Evolutionary conservation across 2,329 filamentous ascomycete species (phyloP).

Genomic region (Trichoderma asperellum): DNA sequence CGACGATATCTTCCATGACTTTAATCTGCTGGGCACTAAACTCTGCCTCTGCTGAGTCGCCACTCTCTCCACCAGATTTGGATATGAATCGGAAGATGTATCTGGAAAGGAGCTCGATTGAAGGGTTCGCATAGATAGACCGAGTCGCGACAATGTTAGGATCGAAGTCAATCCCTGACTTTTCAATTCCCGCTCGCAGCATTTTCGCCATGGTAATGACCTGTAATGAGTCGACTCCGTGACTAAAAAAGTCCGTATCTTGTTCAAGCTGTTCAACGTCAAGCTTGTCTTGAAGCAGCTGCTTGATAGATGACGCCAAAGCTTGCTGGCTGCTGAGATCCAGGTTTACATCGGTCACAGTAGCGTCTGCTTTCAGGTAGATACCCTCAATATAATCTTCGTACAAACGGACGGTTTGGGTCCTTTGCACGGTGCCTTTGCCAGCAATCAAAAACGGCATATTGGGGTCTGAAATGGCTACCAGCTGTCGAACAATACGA

Average conservation of each 20-base stretch:
- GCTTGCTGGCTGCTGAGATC: not conserved
- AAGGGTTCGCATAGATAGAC: not conserved
- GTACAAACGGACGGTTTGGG: conserved; percentile 2
- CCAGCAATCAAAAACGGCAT: conserved; percentile 50
- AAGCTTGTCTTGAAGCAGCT: not conserved
- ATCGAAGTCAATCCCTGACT: not conserved
- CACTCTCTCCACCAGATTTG: not conserved
- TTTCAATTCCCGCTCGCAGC: not conserved
- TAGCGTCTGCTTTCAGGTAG: not conserved
- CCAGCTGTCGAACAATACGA: conserved; percentile 47
- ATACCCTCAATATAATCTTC: not conserved
- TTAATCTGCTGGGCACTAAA: not conserved
- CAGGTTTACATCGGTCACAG: not conserved
- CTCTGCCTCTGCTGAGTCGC: not conserved
- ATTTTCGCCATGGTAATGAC: not conserved
- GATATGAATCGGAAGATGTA: not conserved
- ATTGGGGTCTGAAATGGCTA: conserved; percentile 44
- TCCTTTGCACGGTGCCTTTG: conserved; percentile 52
- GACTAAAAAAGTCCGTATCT: not conserved
- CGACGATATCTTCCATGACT: not conserved
- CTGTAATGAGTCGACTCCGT: not conserved
- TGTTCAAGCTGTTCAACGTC: not conserved
- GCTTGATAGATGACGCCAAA: not conserved
- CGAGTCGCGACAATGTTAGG: not conserved
- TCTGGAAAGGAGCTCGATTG: not conserved